Evolutionary conservation across 75 land plant genomes (phyloP), one percentile per base, ranked within the genome.

Genomic region (Chamaecyparis obtusa): DNA sequence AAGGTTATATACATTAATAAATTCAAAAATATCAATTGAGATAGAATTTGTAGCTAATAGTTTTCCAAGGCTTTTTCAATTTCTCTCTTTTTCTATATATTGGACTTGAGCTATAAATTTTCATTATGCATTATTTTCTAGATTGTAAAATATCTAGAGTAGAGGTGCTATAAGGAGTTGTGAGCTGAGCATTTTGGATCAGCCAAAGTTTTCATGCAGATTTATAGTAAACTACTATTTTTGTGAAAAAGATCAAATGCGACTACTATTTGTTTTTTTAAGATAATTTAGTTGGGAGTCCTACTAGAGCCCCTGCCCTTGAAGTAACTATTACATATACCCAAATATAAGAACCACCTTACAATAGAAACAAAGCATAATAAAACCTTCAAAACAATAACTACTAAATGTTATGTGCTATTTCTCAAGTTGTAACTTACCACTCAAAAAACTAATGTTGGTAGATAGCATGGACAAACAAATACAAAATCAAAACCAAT

Each of bases 241-340:
- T 89, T 96, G 33, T 98, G 99, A 89, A 96, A 91, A 90, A n/a
- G 96, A 94, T 78, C 97, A 98, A 91, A 95, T 98, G 99, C 95
- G 88, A 92, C 96, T 91, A 76, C 55, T 71, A 21, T 60, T 9
- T 48, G 51, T 9, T 48, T 48, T 48, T 48, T 48, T 48, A 9
- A 2, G 51, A 48, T 48, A 48, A 48, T 48, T 48, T 48, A 48
- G 51, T 48, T 48, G 51, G 51, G 51, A 48, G 11, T 10, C 1
- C 51, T 48, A 48, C 8, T 48, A 13, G 51, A 8, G 13, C 51
- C 51, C 51, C 51, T 10, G 24, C 5, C 24, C 24, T 60, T 16
- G 67, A 60, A 24, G 1, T 24, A 19, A 24, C 27, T 64, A 21
- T 60, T 64, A 64, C 69, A 60, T 24, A 60, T 48, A 48, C 49